Percentiles rank a stretch among this genome's conserved stretches.
Evolutionary conservation across 192 early-diverging fungal genomes (phyloP).

Genomic region (Geranomyces variabilis): DNA sequence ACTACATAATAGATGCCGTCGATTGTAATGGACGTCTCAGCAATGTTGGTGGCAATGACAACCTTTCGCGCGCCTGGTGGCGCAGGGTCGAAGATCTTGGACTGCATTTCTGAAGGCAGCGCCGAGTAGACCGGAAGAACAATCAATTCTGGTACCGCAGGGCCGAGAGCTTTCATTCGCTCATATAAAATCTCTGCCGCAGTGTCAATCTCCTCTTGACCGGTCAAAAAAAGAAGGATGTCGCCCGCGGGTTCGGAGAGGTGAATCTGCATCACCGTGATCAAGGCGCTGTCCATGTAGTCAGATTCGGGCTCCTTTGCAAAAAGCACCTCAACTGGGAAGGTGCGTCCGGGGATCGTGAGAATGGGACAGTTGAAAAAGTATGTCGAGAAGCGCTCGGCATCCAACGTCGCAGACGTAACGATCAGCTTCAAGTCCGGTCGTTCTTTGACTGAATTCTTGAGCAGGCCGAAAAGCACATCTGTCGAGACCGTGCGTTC

Average conservation of each 20-base stretch:
- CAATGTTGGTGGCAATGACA: conserved; percentile 98
- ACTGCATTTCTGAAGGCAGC: conserved; percentile 94
- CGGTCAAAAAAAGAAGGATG: conserved; percentile 93
- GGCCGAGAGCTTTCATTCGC: conserved; percentile 73
- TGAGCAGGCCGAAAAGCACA: conserved; percentile 92
- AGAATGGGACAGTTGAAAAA: conserved; percentile 94
- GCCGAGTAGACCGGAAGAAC: conserved; percentile 97
- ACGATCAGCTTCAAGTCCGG: conserved; percentile 95
- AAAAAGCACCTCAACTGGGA: conserved; percentile 92
- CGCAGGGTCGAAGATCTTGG: conserved; percentile 95
- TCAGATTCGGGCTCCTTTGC: conserved; percentile 94
- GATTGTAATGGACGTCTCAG: conserved; percentile 97
- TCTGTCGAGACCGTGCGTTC: conserved; percentile 96
- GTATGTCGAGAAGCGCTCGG: conserved; percentile 90
- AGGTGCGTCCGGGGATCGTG: conserved; percentile 93
- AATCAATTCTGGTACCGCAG: conserved; percentile 79
- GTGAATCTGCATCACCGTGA: conserved; percentile 97
- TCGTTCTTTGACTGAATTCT: conserved; percentile 73
- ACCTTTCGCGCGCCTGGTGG: conserved; percentile 93
- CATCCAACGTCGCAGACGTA: conserved; percentile 92
- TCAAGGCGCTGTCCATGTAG: conserved; percentile 89
- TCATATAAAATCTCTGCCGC: conserved; percentile 70
- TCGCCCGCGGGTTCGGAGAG: conserved; percentile 91
- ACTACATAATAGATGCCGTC: conserved; percentile 97
- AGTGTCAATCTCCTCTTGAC: conserved; percentile 98